Percentiles rank a stretch among this genome's conserved stretches.
Conservation (phyloP, 345 rosid genomes). For the Syzygium jambos region DNA sequence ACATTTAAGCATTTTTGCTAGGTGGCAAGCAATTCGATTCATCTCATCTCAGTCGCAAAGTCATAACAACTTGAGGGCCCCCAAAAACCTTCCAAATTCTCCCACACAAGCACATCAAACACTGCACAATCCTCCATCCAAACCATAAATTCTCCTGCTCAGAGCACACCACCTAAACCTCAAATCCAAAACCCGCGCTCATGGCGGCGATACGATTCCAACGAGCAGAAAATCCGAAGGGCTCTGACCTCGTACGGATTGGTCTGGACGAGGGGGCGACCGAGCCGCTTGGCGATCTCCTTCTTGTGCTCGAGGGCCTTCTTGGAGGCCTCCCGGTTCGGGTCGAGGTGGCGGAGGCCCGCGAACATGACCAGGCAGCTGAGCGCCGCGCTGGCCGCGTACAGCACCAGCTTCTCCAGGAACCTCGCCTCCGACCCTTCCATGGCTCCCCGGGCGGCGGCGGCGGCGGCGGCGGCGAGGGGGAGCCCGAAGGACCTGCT, state of each 20-base stretch:
- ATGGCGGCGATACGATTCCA: background rate
- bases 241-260: constrained; percentile 75
- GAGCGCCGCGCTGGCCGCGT: constrained; percentile 97
- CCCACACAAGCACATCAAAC: background rate
- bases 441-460: background rate
- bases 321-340: constrained; percentile 87
- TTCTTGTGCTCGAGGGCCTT: constrained; percentile 89
- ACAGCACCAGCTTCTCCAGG: constrained; percentile 66
- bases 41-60: background rate
- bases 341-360: constrained; percentile 84
- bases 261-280: constrained; percentile 84
- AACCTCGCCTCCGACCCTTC: constrained; percentile 65
- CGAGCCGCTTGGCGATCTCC: constrained; percentile 82
- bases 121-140: background rate
- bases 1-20: background rate
- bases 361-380: constrained; percentile 82
- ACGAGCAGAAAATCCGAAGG: background rate
- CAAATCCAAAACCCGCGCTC: background rate
- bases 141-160: background rate
- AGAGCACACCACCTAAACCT: background rate
- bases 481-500: background rate
- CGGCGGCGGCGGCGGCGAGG: background rate
- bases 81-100: background rate
- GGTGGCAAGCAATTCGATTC: background rate
- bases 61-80: background rate